Evolutionary conservation across 495 filamentous ascomycete species (phyloP), one percentile per base, ranked within the genome.

Genomic region (Penicillium robsamsonii): DNA sequence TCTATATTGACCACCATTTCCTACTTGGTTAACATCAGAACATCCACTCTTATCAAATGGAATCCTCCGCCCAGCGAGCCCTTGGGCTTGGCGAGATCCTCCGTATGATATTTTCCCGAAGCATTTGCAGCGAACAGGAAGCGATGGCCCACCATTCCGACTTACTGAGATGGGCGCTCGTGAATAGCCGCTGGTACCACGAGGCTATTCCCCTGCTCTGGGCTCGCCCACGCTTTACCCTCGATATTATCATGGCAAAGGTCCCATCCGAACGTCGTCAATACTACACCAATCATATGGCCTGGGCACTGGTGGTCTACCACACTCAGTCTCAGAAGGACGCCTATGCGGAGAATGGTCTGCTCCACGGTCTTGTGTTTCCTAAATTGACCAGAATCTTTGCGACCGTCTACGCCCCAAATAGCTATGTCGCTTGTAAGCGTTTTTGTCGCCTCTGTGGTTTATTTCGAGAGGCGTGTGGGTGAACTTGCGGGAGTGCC

Each of bases 131-230:
- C 8, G 44, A 46, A n/a, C 12, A 27, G 1, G 6, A 4, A 6
- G 5, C 15, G 6, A 9, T 7, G 6, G 17, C 44, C 3, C 15
- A 27, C 2, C 15, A 46, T n/a, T 33, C 29, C 2, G 4, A 48
- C 30, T n/a, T 48, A 7, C 17, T 48, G 4, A 12, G 10, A 33
- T 48, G 10, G 29, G 48, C 48, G 2, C 20, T 41, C 4, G 48
- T 51, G 4, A 41, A 51, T 37, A 51, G 20, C 8, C 24, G 13
- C 35, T 51, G 37, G 48, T 51, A 18, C 10, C 20, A 3, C 13
- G 35, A 51, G 13, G 37, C 48, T 9, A 51, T 51, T n/a, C 48
- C 22, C 10, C 13, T 29, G 4, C 24, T 51, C 20, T 51, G 37
- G 48, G 15, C 31, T 8, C 35, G 37, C 24, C 48, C 48, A 27